phyloP scores from a whole-genome alignment of 805 yeast species.

The Ogataea polymorpha region DNA sequence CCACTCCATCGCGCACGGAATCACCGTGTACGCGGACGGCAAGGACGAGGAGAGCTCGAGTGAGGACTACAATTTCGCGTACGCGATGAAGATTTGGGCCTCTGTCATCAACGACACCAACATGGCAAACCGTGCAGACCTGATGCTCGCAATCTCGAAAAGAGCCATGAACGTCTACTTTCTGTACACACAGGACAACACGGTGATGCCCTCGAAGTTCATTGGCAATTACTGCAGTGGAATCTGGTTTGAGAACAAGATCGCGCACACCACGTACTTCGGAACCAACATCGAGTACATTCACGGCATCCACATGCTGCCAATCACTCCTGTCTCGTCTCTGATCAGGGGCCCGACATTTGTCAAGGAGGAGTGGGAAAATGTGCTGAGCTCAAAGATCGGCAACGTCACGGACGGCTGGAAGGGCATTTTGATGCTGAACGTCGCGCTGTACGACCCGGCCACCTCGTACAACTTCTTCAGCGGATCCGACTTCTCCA shows the following conservation, averaged over 20 bases:
- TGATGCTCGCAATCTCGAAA: conserved; percentile 53
- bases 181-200: conserved; percentile 44
- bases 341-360: conserved; percentile 54
- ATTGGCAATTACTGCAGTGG: conserved; percentile 58
- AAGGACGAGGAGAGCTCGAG: conserved; percentile 63
- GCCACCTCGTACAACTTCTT: conserved; percentile 60
- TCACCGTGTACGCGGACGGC: conserved; percentile 55
- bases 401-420: conserved; percentile 63
- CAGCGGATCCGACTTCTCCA: conserved; percentile 49
- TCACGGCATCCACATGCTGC: conserved; percentile 76
- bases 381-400: conserved; percentile 44
- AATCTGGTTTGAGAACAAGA: conserved; percentile 62
- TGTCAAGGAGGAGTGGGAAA: conserved; percentile 66
- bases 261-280: conserved; percentile 65
- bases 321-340: conserved; percentile 63
- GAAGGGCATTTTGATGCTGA: conserved; percentile 72
- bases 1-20: conserved; percentile 69
- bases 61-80: conserved; percentile 63
- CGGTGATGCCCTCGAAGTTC: conserved; percentile 44
- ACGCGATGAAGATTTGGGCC: conserved; percentile 69
- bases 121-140: conserved; percentile 51
- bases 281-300: conserved; percentile 55
- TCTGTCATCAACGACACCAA: conserved; percentile 46
- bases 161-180: conserved; percentile 51
- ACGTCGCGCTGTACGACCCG: conserved; percentile 75